Evolutionary conservation across 2,329 filamentous ascomycete genomes (phyloP).

Genomic region (Nemania sp.): DNA sequence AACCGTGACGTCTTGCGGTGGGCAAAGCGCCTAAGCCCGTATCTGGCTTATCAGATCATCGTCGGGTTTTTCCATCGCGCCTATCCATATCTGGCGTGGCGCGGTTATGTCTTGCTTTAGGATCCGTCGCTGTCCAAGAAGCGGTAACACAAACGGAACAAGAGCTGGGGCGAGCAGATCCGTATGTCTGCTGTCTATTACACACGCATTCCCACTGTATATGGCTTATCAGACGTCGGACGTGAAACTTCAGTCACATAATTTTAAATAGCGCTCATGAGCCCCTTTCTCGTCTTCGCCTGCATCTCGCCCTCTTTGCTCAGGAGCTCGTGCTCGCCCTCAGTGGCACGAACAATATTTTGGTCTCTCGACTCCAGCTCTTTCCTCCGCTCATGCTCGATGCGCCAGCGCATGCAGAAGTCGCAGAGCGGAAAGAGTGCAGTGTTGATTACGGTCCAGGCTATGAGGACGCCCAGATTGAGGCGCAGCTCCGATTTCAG

Average conservation of each 20-base stretch:
- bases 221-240: no score
- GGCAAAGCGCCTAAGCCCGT: no score
- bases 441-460: constrained; percentile 58
- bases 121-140: not conserved
- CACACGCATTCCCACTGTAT: no score
- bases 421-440: constrained; percentile 55
- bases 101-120: not conserved
- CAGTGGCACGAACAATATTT: constrained; percentile 34
- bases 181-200: no score
- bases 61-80: not conserved
- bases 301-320: constrained; percentile 37
- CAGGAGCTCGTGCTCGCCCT: constrained; percentile 31
- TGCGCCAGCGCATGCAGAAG: constrained; percentile 48
- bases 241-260: no score
- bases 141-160: no score
- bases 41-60: constrained; percentile 12
- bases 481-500: constrained; percentile 60
- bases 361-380: constrained; percentile 34
- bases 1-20: no score
- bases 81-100: not conserved
- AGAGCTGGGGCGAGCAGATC: no score
- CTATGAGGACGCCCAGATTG: constrained; percentile 63
- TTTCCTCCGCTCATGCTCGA: constrained; percentile 35
- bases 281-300: constrained; percentile 38
- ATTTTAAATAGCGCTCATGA: constrained; percentile 35